Conservation (phyloP, 2,329 filamentous ascomycete species). For the Colletotrichum ledebouriae region DNA sequence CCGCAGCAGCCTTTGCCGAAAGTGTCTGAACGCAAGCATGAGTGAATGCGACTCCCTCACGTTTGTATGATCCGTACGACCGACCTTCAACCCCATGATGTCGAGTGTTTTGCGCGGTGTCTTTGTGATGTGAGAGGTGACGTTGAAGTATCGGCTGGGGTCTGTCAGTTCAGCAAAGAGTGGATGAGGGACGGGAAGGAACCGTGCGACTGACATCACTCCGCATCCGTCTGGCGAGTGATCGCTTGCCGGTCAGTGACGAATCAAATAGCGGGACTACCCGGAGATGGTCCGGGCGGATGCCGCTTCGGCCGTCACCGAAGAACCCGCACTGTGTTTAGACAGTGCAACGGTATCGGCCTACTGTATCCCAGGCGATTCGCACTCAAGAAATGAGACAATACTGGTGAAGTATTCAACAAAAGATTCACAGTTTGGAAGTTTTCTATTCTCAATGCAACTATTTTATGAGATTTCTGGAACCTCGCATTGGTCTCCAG, state of each 20-base stretch:
- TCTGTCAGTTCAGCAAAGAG: background rate
- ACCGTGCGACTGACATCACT: constrained; percentile 45
- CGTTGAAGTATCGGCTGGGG: constrained; percentile 20
- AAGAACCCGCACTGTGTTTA: background rate
- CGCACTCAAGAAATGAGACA: no score
- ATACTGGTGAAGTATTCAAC: no score
- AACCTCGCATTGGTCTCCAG: no score
- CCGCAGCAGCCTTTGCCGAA: constrained; percentile 86
- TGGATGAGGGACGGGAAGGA: constrained; percentile 29
- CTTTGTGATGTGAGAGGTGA: constrained; percentile 9
- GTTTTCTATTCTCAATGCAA: no score
- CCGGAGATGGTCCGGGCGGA: constrained; percentile 15
- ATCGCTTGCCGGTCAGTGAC: constrained; percentile 24
- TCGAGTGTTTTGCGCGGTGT: background rate
- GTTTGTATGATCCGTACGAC: constrained; percentile 41
- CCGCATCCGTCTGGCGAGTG: constrained; percentile 35
- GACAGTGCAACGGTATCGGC: no score
- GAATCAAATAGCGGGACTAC: constrained; percentile 25
- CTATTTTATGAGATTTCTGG: no score
- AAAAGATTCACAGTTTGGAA: no score
- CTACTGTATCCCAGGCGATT: no score
- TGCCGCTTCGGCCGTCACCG: constrained; percentile 17
- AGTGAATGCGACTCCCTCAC: constrained; percentile 7
- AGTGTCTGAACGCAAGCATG: constrained; percentile 74
- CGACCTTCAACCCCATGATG: constrained; percentile 44